Evolutionary conservation across 352 stramenopile genomes (phyloP), one percentile per base, ranked within the genome.

Genomic region (Globisporangium cystogenes): DNA sequence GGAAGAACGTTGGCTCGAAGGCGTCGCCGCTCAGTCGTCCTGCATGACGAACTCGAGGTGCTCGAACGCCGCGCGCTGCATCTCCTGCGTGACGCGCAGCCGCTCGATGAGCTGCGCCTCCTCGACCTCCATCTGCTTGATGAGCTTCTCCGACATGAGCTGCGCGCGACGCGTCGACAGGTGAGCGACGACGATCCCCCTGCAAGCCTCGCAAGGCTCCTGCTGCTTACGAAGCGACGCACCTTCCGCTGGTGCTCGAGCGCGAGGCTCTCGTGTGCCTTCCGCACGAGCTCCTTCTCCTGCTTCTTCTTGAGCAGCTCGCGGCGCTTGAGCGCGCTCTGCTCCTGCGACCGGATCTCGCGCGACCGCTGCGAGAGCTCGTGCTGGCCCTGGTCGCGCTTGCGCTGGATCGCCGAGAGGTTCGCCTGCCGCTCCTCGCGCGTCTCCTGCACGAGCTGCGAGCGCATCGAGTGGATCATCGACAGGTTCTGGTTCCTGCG

Each of bases 41-140:
- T 86, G 64, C 60, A 87, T 82, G 43, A 74, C 74, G 46, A 80
- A 76, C 55, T 87, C 74, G 31, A 88, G 68, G 47, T 88, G 70
- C 26, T 86, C 74, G 59, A 81, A 86, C 15, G 76, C 77, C 4
- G 70, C 63, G 24, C 71, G 75, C 59, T 88, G 77, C 46, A 83
- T 56, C 35, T 87, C 77, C 52, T 90, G 76, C 37, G 77, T 84
- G 14, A 85, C 48, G 6, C 74, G 66, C 29, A 90, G 57, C 21
- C 71, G 74, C 27, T 82, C 77, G 39, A 90, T 84, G 48, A 90
- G 53, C 36, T 75, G 61, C 15, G 64, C 55, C 23, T 90, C 77
- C 24, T 90, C 75, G 2, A 53, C 55, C 33, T 87, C 77, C 77
- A 90, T 86, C 27, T 82, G 61, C 37, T 77, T 56, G 53, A 90